phyloP scores from a whole-genome alignment of 352 stramenopile species.

The Aphanomyces stellatus region DNA sequence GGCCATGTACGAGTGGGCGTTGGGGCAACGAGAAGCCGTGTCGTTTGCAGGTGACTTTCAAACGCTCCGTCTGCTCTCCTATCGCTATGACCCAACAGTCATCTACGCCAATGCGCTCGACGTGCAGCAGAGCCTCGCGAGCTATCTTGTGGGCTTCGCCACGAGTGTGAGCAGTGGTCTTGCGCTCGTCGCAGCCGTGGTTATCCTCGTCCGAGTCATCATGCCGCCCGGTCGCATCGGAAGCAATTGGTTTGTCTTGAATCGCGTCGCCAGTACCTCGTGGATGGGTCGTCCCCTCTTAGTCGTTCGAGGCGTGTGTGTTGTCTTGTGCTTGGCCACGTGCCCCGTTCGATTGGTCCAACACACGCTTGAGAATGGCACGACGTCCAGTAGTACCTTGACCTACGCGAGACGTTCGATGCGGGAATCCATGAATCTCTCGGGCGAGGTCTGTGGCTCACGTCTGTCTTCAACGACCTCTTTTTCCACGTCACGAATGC shows the following conservation, averaged over 20 bases:
- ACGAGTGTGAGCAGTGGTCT: background rate
- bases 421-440: background rate
- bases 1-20: conserved; percentile 7
- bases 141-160: background rate
- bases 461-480: conserved; percentile 5
- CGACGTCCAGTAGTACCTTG: background rate
- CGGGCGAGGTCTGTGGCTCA: conserved; percentile 10
- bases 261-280: conserved; percentile 5
- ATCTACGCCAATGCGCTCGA: conserved; percentile 3
- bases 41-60: conserved; percentile 2
- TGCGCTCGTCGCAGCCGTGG: background rate
- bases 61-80: background rate
- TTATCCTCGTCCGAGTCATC: background rate
- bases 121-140: background rate
- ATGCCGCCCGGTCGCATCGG: background rate
- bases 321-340: conserved; percentile 9
- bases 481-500: background rate
- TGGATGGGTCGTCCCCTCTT: conserved; percentile 13
- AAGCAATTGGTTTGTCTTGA: conserved; percentile 17
- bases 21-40: conserved; percentile 12
- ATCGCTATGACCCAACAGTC: background rate
- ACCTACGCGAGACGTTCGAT: background rate
- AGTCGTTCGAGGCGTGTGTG: background rate
- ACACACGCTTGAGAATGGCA: background rate
- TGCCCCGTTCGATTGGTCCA: background rate